Conservation (phyloP, 2,329 filamentous ascomycete species). For the Botrytis paeoniae region DNA sequence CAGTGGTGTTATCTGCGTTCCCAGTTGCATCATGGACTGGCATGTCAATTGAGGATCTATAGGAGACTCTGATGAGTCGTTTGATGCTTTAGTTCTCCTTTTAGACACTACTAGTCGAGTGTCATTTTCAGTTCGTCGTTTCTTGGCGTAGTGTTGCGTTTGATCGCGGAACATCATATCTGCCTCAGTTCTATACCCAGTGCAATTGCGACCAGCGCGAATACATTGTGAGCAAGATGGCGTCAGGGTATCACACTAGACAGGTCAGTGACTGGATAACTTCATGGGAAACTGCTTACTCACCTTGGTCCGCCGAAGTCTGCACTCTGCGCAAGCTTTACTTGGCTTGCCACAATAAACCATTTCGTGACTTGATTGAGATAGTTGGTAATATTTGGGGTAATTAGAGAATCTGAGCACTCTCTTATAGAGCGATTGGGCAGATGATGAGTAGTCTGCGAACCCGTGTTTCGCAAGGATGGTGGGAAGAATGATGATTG, state of each 20-base stretch:
- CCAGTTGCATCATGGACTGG: background rate
- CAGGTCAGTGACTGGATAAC: conserved; percentile 8
- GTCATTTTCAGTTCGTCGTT: conserved; percentile 20
- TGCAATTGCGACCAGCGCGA: conserved; percentile 50
- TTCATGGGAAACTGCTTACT: background rate
- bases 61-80: background rate
- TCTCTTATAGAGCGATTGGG: background rate
- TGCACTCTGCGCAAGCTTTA: conserved; percentile 45
- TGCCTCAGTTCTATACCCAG: conserved; percentile 53
- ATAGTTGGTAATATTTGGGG: background rate
- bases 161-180: conserved; percentile 59
- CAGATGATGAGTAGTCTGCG: background rate
- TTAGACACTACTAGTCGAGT: background rate
- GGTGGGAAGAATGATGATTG: no score
- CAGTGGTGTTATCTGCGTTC: background rate
- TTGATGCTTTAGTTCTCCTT: background rate
- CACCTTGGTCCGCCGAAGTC: conserved; percentile 43
- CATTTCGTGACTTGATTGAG: conserved; percentile 25
- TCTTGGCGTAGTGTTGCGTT: conserved; percentile 38
- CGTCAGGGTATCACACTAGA: conserved; percentile 52
- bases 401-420: background rate
- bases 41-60: background rate
- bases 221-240: conserved; percentile 54
- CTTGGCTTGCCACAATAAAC: conserved; percentile 37
- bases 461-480: background rate